Conservation (phyloP, 768 basidiomycete genomes). For the Cytidiella melzeri region DNA sequence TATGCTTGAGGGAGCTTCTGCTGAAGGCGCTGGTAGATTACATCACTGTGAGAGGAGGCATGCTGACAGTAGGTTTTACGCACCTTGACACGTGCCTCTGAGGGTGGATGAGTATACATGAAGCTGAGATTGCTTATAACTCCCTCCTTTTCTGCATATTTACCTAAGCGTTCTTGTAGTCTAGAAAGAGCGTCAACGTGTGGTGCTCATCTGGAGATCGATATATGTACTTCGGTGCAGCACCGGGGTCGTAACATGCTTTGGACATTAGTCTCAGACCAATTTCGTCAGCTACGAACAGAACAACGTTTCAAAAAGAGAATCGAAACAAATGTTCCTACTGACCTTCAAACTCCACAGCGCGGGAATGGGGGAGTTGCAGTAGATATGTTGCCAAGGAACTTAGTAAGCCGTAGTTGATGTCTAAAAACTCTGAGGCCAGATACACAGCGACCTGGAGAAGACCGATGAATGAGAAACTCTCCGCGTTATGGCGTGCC, state of each 20-base stretch:
- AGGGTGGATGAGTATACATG: constrained; percentile 77
- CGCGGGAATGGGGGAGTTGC: constrained; percentile 73
- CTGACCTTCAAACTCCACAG: constrained; percentile 74
- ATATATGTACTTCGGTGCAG: constrained; percentile 62
- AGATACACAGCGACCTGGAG: constrained; percentile 35
- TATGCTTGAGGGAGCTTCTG: constrained; percentile 53
- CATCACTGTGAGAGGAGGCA: neutral
- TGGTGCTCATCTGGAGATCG: too few relatives aligned
- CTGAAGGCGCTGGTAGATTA: constrained; percentile 33
- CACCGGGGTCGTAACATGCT: constrained; percentile 83
- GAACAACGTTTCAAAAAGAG: too few relatives aligned
- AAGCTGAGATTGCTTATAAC: constrained; percentile 43
- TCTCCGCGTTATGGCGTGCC: constrained; percentile 51
- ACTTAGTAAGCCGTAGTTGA: constrained; percentile 49
- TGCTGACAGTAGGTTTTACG: constrained; percentile 11
- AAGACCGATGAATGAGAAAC: constrained; percentile 37
- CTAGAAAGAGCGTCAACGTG: too few relatives aligned
- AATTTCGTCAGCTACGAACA: constrained; percentile 68
- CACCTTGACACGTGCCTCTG: constrained; percentile 67
- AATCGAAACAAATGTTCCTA: too few relatives aligned
- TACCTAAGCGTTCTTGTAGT: constrained; percentile 62
- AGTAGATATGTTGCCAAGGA: constrained; percentile 46
- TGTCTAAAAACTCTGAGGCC: constrained; percentile 40
- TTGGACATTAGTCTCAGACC: constrained; percentile 74
- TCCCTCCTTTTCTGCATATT: constrained; percentile 37